Evolutionary conservation across 345 rosid species (phyloP), one percentile per base, ranked within the genome.

Genomic region (Excoecaria cochinchinensis): DNA sequence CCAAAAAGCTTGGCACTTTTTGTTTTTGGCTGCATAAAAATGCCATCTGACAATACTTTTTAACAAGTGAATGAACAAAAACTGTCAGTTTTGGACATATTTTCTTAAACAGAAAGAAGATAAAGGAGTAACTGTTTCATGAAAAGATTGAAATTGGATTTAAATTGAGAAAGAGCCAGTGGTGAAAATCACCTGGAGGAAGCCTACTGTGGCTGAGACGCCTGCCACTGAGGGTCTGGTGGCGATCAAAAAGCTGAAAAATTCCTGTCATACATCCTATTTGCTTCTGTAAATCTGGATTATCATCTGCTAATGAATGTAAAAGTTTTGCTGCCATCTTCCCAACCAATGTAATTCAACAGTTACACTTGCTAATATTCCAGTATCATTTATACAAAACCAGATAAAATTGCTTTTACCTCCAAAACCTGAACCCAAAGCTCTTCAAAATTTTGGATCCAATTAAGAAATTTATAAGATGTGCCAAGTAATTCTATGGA

Each of bases 181-280:
- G 2, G 21, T 39, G 63, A 66, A 47, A 80, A 83, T 75, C 82
- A 88, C 97, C 95, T 80, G 91, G 83, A 84, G 91, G 90, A 84
- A 90, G 90, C 81, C 84, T 89, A 83, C 82, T 84, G 47, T 84
- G 86, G 81, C 67, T 80, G 59, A 66, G 67, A 69, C 91, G 88
- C 81, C 90, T 84, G 15, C 89, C 78, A 9, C 86, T 77, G 21
- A 91, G 74, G 79, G 84, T 75, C 42, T 85, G 91, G 62, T 86
- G 89, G 57, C 95, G 92, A 84, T 92, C 97, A 76, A 95, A 92
- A 81, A 95, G 77, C 82, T 95, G 97, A 79, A 95, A 88, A 78
- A 92, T 84, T 72, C 97, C 98, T 48, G 88, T 91, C 98, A 95
- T 95, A 85, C 99, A 95, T 51, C 99, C 99, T 13, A 92, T 91